Evolutionary conservation across 202 grass and related monocot genomes (phyloP), one percentile per base, ranked within the genome.

Genomic region (Eragrostis tef): DNA sequence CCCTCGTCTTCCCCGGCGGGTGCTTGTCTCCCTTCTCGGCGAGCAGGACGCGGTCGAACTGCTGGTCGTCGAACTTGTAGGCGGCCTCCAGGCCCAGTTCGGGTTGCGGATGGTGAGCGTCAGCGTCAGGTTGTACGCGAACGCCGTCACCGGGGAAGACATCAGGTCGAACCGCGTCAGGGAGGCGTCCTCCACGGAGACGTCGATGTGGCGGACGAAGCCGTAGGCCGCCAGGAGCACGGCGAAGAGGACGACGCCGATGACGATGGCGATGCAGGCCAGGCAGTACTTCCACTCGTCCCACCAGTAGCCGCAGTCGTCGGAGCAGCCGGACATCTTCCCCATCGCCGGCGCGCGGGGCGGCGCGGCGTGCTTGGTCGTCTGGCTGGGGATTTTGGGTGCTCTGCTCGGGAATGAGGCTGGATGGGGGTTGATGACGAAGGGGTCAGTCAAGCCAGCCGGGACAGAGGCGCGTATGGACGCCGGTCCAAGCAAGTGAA

Each of bases 41-140:
- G 70, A 88, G 22, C 81, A n/a, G 11, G 43, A 84, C 24, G 17
- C 86, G 86, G 62, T 88, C 86, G 70, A 88, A 88, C 17, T 7
- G 60, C 75, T 88, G 86, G 2, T 31, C 80, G 60, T 88, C 86
- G 60, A 79, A 88, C 9, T 8, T 79, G 62, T 80, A 80, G 0
- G 14, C 13, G 0, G 81, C 86, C 31, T 69, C 86, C 2, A 88
- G 77, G 86, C 81, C 86, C 86, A 88, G 70, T 88, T 88, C 0
- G 36, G 46, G 86, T 88, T 88, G 24, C 31, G 75, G 70, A 88
- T 14, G 19, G 25, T 11, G 22, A 88, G 86, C 0, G 62, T 64
- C 0, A 84, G 81, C 0, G 86, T 63, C 12, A 88, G 81, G 76
- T 88, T 84, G 86, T 80, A 88, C 0, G 86, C 62, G 5, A 88